Conservation (phyloP, 805 yeast genomes). For the Kodamaea kaohsiungensis region DNA sequence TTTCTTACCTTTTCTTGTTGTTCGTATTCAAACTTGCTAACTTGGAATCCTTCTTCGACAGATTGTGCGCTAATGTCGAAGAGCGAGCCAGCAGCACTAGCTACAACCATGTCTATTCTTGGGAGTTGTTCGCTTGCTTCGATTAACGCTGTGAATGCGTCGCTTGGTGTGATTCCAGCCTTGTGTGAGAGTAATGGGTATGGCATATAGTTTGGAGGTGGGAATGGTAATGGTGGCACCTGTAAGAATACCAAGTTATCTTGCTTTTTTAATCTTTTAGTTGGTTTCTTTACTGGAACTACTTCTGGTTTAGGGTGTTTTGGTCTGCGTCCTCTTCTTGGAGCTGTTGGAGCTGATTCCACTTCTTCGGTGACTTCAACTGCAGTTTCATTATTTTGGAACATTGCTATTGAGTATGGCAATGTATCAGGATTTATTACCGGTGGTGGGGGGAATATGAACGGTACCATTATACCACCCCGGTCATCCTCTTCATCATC, state of each 20-base stretch:
- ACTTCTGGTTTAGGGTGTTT: conserved; percentile 2
- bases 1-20: conserved; percentile 10
- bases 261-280: not conserved
- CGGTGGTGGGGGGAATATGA: conserved; percentile 46
- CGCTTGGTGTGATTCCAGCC: conserved; percentile 35
- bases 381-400: conserved; percentile 9
- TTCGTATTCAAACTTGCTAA: conserved; percentile 6
- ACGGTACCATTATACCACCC: conserved; percentile 43
- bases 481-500: conserved; percentile 7
- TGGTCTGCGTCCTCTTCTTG: conserved; percentile 6
- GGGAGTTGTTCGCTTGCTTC: conserved; percentile 40
- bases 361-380: conserved; percentile 10
- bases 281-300: not conserved
- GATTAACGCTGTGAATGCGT: conserved; percentile 36
- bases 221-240: conserved; percentile 46
- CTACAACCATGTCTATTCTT: conserved; percentile 45
- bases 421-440: conserved; percentile 19
- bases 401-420: conserved; percentile 22
- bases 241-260: conserved; percentile 10
- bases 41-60: conserved; percentile 30
- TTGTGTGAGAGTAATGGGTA: conserved; percentile 40
- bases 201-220: conserved; percentile 48
- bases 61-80: conserved; percentile 39
- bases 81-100: conserved; percentile 48
- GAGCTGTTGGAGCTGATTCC: conserved; percentile 4